Evolutionary conservation across 2,329 filamentous ascomycete genomes (phyloP).

Genomic region (Grosmannia penicillata): DNA sequence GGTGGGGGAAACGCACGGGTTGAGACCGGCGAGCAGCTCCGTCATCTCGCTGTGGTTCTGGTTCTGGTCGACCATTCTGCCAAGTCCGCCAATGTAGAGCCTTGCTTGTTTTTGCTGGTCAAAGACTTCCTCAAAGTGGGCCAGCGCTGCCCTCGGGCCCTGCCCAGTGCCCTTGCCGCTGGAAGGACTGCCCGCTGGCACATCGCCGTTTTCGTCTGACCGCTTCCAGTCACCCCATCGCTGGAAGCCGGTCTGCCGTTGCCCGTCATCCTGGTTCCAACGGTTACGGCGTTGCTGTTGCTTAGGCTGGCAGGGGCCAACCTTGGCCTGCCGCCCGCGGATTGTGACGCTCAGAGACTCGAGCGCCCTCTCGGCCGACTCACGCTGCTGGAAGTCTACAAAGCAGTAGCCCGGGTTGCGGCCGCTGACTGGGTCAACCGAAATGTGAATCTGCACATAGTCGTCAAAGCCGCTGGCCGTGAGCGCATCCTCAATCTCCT

Average conservation of each 20-base stretch:
- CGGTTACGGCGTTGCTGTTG: constrained; percentile 9
- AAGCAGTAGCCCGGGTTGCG: constrained; percentile 65
- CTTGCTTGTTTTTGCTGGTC: constrained; percentile 20
- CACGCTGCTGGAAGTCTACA: constrained; percentile 45
- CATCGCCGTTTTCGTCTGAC: neutral
- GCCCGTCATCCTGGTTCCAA: constrained; percentile 6
- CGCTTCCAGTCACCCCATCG: constrained; percentile 30
- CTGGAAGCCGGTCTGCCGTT: constrained; percentile 16
- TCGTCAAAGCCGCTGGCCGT: constrained; percentile 18
- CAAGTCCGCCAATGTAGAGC: constrained; percentile 35
- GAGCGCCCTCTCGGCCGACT: constrained; percentile 43
- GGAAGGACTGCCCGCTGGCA: neutral
- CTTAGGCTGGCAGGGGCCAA: constrained; percentile 50
- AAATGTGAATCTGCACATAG: constrained; percentile 48
- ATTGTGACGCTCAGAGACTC: constrained; percentile 37
- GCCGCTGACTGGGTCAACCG: constrained; percentile 50
- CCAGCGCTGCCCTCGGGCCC: constrained; percentile 12
- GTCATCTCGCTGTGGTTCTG: constrained; percentile 30
- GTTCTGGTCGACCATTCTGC: constrained; percentile 30
- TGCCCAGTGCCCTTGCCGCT: neutral
- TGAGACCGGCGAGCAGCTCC: constrained; percentile 30
- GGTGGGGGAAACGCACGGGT: constrained; percentile 19
- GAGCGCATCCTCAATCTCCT: constrained; percentile 21
- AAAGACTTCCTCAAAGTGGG: constrained; percentile 17
- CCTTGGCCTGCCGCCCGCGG: constrained; percentile 43